Conservation (phyloP, 1,284 basidiomycete genomes). For the Malassezia pachydermatis region DNA sequence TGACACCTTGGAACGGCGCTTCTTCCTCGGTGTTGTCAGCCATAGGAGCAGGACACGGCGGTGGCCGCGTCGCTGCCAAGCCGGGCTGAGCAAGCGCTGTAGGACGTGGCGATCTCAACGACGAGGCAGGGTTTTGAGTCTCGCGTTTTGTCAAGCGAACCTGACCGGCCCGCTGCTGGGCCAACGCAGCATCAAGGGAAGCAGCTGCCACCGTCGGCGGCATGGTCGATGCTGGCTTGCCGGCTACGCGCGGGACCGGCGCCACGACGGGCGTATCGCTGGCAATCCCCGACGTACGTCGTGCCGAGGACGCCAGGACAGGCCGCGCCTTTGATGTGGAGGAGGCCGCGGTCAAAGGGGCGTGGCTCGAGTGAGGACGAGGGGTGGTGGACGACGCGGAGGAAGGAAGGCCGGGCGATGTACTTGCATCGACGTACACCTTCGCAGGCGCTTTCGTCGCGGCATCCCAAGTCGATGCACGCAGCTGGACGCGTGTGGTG, state of each 20-base stretch:
- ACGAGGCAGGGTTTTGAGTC: neutral
- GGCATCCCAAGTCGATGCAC: slow-evolving; percentile 14
- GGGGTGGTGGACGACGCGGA: neutral
- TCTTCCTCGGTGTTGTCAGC: neutral
- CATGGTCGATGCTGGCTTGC: too few relatives aligned
- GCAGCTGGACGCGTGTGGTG: neutral
- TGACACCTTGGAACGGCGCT: slow-evolving; percentile 2
- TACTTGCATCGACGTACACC: slow-evolving; percentile 13
- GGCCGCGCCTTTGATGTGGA: neutral
- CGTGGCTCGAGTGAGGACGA: neutral
- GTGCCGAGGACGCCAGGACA: neutral
- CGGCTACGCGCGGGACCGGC: too few relatives aligned
- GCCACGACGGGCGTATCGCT: too few relatives aligned
- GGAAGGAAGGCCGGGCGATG: slow-evolving; percentile 6
- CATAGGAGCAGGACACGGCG: neutral
- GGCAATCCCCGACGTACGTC: too few relatives aligned
- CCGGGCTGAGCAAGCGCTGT: neutral
- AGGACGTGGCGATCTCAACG: neutral
- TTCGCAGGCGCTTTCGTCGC: neutral
- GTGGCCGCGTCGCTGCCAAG: neutral
- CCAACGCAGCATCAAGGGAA: too few relatives aligned
- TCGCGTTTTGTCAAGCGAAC: slow-evolving; percentile 6
- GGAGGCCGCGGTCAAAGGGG: neutral
- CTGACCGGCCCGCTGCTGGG: slow-evolving; percentile 1
- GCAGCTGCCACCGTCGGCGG: too few relatives aligned